Percentiles rank a stretch among this genome's conserved stretches.
These are phyloP conservation scores for Hanseniaspora clermontiae DNA, from an alignment of 805 yeast species.

Conservation along the genomic window DNA sequence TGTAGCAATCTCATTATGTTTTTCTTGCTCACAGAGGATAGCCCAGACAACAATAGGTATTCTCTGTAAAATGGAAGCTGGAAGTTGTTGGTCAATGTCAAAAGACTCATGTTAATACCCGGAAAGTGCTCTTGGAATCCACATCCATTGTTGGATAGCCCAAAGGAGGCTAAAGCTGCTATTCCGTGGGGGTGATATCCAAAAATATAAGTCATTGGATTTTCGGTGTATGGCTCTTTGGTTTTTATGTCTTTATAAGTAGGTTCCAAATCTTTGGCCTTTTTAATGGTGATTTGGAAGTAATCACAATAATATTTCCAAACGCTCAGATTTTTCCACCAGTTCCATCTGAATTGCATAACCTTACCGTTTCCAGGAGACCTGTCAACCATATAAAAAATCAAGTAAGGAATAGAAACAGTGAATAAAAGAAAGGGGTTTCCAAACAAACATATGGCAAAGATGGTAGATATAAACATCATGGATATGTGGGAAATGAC, in stretches of 20 bases:
- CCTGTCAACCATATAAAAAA: constrained; percentile 46
- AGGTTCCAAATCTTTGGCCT: constrained; percentile 58
- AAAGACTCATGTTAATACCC: constrained; percentile 63
- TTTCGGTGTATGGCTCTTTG: constrained; percentile 43
- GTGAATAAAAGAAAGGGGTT: constrained; percentile 32
- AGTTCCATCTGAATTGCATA: constrained; percentile 40
- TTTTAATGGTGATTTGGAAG: constrained; percentile 66
- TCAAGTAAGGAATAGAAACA: constrained; percentile 62
- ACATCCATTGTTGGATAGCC: constrained; percentile 71
- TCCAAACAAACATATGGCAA: constrained; percentile 48
- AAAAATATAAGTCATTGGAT: constrained; percentile 48
- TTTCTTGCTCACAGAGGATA: constrained; percentile 66
- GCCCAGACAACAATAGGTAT: constrained; percentile 66
- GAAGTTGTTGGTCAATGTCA: constrained; percentile 77
- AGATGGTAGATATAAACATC: constrained; percentile 44
- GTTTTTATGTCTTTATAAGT: constrained; percentile 36
- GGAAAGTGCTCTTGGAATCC: constrained; percentile 60
- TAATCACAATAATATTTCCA: constrained; percentile 68
- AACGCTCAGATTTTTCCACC: constrained; percentile 42
- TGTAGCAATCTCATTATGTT: constrained; percentile 55
- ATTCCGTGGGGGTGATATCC: constrained; percentile 97
- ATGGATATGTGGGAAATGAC: constrained; percentile 64
- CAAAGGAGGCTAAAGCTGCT: constrained; percentile 78
- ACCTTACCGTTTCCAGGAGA: constrained; percentile 68
- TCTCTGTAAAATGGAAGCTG: constrained; percentile 76